Percentiles rank a stretch among this genome's conserved stretches.
phyloP scores from a whole-genome alignment of 2,329 filamentous ascomycete genomes.

The Phialophora verrucosa region DNA sequence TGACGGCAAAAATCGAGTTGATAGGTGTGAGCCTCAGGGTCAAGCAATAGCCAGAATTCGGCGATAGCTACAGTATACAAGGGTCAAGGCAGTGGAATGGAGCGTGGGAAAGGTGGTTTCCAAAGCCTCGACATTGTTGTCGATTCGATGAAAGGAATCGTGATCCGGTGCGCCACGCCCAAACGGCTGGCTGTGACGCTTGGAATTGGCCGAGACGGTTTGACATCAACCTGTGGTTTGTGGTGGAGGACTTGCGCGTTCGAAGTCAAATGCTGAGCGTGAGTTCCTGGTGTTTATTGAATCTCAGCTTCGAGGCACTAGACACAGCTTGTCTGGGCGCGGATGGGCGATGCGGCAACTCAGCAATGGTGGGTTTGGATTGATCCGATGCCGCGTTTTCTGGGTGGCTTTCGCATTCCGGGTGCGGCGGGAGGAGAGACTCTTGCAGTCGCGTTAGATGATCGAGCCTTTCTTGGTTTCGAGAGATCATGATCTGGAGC shows the following conservation, averaged over 20 bases:
- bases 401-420: neutral
- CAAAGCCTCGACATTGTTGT: too few species aligned
- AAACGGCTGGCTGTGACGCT: neutral
- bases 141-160: neutral
- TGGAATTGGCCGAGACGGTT: neutral
- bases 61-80: too few species aligned
- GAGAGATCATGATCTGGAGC: slow-evolving; percentile 10
- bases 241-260: neutral
- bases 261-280: neutral
- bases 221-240: neutral
- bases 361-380: neutral
- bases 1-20: too few species aligned
- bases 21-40: neutral
- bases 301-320: slow-evolving; percentile 10
- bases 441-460: slow-evolving; percentile 16
- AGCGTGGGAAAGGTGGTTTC: too few species aligned
- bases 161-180: neutral
- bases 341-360: neutral
- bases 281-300: slow-evolving; percentile 27
- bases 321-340: neutral
- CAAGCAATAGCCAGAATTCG: neutral
- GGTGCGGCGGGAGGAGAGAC: neutral
- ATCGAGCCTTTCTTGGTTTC: slow-evolving; percentile 7
- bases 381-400: neutral
- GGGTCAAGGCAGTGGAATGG: too few species aligned